Evolutionary conservation across 768 basidiomycete species (phyloP).

Genomic region (Termitomyces bulborhizus): DNA sequence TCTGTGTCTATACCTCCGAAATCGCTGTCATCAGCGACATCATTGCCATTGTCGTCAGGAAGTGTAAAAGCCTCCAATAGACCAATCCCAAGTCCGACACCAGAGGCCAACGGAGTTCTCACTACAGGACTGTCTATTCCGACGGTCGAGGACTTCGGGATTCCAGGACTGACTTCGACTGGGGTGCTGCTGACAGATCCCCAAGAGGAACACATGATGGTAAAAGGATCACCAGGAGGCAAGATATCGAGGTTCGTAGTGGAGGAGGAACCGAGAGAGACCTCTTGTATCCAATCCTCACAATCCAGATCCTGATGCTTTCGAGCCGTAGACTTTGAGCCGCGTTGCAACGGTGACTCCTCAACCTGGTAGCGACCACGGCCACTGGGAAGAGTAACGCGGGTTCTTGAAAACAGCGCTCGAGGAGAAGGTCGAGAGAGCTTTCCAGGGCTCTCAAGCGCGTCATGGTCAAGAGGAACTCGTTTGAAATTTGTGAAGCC

Average conservation of each 20-base stretch:
- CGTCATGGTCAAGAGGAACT: slow-evolving; percentile 19
- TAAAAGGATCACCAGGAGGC: slow-evolving; percentile 38
- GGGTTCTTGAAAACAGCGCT: slow-evolving; percentile 28
- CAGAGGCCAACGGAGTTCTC: slow-evolving; percentile 29
- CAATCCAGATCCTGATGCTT: slow-evolving; percentile 26
- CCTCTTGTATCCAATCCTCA: slow-evolving; percentile 35
- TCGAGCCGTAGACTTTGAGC: slow-evolving; percentile 13
- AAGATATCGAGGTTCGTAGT: slow-evolving; percentile 16
- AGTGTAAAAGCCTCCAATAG: slow-evolving; percentile 52
- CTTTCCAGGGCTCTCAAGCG: slow-evolving; percentile 26
- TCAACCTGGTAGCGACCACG: slow-evolving; percentile 29
- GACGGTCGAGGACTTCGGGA: slow-evolving; percentile 20
- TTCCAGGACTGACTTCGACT: slow-evolving; percentile 16
- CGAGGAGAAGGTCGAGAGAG: slow-evolving; percentile 33
- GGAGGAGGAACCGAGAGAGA: slow-evolving; percentile 18
- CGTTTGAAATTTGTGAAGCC: slow-evolving; percentile 15
- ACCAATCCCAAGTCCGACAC: slow-evolving; percentile 42
- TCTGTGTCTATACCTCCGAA: slow-evolving; percentile 25
- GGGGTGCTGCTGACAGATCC: slow-evolving; percentile 19
- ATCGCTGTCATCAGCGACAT: slow-evolving; percentile 23
- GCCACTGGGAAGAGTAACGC: slow-evolving; percentile 25
- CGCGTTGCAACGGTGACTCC: slow-evolving; percentile 43
- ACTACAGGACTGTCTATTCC: slow-evolving; percentile 53
- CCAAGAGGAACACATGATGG: slow-evolving; percentile 38
- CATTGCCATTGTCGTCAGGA: slow-evolving; percentile 26